A percentile compares a stretch with the other conserved stretches of the same genome.
Evolutionary conservation across 768 basidiomycete species (phyloP).

Genomic region (Tylopilus felleus): DNA sequence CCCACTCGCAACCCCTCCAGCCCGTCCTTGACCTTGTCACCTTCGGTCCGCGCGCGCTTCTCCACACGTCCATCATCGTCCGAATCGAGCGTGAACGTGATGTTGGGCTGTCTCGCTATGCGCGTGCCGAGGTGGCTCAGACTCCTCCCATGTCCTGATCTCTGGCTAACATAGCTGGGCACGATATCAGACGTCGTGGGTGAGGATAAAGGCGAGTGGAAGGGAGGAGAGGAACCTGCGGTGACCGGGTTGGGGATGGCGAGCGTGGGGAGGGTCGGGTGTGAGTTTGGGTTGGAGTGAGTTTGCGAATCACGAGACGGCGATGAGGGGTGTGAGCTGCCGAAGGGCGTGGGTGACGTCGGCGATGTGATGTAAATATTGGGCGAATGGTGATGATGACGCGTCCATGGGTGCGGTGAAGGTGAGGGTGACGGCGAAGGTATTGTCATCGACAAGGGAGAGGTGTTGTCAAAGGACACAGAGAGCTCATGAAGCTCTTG

Average conservation of each 20-base stretch:
- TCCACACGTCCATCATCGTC: conserved; percentile 20
- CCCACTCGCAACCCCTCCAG: conserved; percentile 9
- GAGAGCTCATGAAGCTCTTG: conserved; percentile 30
- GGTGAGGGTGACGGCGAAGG: conserved; percentile 29
- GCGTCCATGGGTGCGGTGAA: conserved; percentile 18
- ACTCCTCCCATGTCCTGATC: conserved; percentile 22
- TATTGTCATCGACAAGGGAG: conserved; percentile 13
- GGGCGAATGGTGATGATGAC: conserved; percentile 41
- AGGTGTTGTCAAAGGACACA: conserved; percentile 22
- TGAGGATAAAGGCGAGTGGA: conserved; percentile 29
- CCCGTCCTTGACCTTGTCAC: conserved; percentile 2
- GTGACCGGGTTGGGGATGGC: conserved; percentile 6
- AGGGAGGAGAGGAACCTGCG: conserved; percentile 1
- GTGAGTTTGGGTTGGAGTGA: conserved; percentile 5
- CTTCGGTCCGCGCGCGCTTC: conserved; percentile 26
- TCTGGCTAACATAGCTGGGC: conserved; percentile 8
- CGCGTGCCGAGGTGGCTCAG: conserved; percentile 27
- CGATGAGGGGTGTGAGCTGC: conserved; percentile 18
- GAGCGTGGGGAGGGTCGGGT: conserved; percentile 11
- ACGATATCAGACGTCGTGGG: conserved; percentile 26
- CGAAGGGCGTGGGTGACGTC: conserved; percentile 36
- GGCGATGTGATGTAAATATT: conserved; percentile 76
- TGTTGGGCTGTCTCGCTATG: conserved; percentile 27
- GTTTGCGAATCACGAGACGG: conserved; percentile 19
- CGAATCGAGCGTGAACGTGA: conserved; percentile 27